Evolutionary conservation across 768 basidiomycete genomes (phyloP).

Genomic region (Mycena belliarum): DNA sequence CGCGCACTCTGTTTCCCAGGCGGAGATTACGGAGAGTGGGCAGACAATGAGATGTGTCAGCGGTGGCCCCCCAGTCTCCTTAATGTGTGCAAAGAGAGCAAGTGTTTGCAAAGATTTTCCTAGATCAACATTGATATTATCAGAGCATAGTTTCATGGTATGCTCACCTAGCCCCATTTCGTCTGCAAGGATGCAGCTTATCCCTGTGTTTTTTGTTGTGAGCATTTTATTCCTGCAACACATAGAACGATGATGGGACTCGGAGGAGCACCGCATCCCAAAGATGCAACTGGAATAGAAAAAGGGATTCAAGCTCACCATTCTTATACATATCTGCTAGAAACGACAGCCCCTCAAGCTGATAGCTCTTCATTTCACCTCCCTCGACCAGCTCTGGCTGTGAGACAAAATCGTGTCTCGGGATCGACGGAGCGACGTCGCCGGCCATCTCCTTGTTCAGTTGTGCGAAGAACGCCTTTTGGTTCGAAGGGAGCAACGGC

Average conservation of each 20-base stretch:
- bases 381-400: constrained; percentile 54
- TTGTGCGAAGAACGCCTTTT: constrained; percentile 35
- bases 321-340: constrained; percentile 69
- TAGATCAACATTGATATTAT: too few species aligned
- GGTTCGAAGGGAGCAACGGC: constrained; percentile 45
- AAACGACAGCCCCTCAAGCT: constrained; percentile 68
- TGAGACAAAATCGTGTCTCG: constrained; percentile 39
- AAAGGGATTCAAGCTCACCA: too few species aligned
- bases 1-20: constrained; percentile 59
- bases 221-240: too few species aligned
- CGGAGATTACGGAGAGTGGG: constrained; percentile 65
- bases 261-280: too few species aligned
- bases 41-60: constrained; percentile 67
- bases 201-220: constrained; percentile 43
- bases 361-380: constrained; percentile 73
- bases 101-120: constrained; percentile 69
- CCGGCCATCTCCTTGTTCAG: constrained; percentile 32
- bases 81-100: constrained; percentile 67
- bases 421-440: constrained; percentile 28
- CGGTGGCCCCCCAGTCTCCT: constrained; percentile 51
- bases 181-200: constrained; percentile 75
- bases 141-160: too few species aligned
- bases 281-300: too few species aligned
- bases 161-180: constrained; percentile 27
- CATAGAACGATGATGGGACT: too few species aligned